Base-by-base conservation (phyloP, 164 flowering plant species). In the Kingdonia uniflora region DNA sequence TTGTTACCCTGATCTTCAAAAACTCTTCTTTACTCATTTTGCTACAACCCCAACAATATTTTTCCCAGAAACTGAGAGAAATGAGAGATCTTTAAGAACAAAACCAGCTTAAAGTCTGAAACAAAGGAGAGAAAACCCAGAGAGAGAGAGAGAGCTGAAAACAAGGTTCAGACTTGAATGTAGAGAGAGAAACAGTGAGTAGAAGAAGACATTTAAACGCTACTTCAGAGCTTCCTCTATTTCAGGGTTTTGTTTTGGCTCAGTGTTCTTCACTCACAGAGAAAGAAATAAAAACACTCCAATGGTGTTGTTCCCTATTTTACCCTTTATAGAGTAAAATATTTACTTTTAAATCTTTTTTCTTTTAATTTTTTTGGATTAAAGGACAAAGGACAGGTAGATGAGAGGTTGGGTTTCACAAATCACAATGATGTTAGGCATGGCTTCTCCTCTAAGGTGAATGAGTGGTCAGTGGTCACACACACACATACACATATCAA, bases 1-100 rank as follows among this genome's bases (percentile, higher is more conserved):
- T 12, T 21, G 25, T 54, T 75, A 86, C 95, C 90, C 75, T 82
- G 72, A 80, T 78, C 84, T 78, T 82, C 73, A 83, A 59, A 39
- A 81, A 69, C 82, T 82, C 95, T 65, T 86, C 87, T 71, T 81
- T 82, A 72, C 87, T 83, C 90, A 81, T 80, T 19, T 57, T 52
- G 59, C 19, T 39, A 43, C 54, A 33, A 23, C 8, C 7, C 16
- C 17, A 26, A 37, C 43, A 58, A 65, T 60, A 26, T 43, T 2
- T 16, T 4, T 3, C 4, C 8, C 4, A 29, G 35, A 29, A 3
- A 29, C 35, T 35, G 39, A 56, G 26, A 64, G 59, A 67, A 62
- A 61, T 35, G 39, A 56, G 26, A 64, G 59, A 67, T 62, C 58
- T 63, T 16, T 53, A 21, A 41, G 19, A 33, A 29, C 21, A 15